Percentiles rank a stretch among this genome's conserved stretches.
These are phyloP conservation scores for Geranium brycei DNA, from an alignment of 345 rosid genomes.

Conservation along the genomic window DNA sequence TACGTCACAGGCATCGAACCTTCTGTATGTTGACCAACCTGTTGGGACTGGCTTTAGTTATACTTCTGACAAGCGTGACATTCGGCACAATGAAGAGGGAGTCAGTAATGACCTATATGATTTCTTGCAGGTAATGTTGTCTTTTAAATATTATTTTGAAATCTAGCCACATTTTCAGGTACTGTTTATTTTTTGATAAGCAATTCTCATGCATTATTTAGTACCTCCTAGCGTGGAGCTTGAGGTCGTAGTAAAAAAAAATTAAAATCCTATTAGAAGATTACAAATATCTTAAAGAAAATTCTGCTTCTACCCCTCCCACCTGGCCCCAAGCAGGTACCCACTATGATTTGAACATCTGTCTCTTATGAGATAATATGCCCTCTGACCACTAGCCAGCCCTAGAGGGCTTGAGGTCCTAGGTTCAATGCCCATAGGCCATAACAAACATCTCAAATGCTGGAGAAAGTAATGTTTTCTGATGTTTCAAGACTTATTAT, in stretches of 20 bases:
- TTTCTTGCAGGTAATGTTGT: conserved; percentile 72
- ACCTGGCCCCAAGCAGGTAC: too few relatives aligned
- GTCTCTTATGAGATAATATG: too few relatives aligned
- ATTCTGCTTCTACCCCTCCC: too few relatives aligned
- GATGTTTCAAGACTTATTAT: not conserved
- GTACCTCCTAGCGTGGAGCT: too few relatives aligned
- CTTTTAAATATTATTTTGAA: not conserved
- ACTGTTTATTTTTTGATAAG: too few relatives aligned
- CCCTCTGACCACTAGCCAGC: too few relatives aligned
- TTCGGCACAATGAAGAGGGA: conserved; percentile 77
- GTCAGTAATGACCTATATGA: conserved; percentile 88
- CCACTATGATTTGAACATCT: too few relatives aligned
- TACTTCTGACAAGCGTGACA: conserved; percentile 69
- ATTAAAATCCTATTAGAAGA: too few relatives aligned
- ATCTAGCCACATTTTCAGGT: not conserved
- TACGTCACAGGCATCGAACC: conserved; percentile 59
- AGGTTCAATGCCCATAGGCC: not conserved
- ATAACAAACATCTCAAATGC: not conserved
- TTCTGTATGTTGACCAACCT: conserved; percentile 93
- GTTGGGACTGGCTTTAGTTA: conserved; percentile 97
- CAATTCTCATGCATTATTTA: not conserved
- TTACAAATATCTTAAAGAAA: too few relatives aligned
- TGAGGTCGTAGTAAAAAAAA: too few relatives aligned
- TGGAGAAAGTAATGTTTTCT: not conserved
- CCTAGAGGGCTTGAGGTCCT: not conserved